Conservation (phyloP, 495 filamentous ascomycete species). For the Tuber borchii region DNA sequence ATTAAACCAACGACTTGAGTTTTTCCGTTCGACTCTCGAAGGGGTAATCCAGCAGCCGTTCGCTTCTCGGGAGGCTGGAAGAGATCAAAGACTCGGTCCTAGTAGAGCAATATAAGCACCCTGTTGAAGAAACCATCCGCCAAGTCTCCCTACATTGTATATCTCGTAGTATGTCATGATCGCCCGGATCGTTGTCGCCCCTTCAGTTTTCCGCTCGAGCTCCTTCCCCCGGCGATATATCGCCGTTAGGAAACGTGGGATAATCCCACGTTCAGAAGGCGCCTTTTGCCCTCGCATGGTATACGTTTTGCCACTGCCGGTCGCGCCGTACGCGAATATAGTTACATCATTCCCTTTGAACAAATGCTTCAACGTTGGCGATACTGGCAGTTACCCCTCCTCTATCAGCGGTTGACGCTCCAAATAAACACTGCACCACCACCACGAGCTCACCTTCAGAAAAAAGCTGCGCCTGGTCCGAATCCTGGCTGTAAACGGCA, state of each 20-base stretch:
- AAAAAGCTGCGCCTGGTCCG: conserved; percentile 79
- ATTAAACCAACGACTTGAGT: conserved; percentile 87
- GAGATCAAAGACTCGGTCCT: conserved; percentile 82
- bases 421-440: conserved; percentile 1
- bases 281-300: conserved; percentile 95
- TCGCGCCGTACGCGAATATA: conserved; percentile 92
- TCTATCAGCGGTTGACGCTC: background rate
- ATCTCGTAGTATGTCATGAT: conserved; percentile 95
- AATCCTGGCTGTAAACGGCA: conserved; percentile 73
- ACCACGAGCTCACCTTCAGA: conserved; percentile 65
- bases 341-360: conserved; percentile 92
- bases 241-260: conserved; percentile 77
- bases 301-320: conserved; percentile 93
- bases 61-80: conserved; percentile 89
- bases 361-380: conserved; percentile 75
- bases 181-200: conserved; percentile 66
- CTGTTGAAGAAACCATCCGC: background rate
- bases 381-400: conserved; percentile 46
- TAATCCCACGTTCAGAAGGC: conserved; percentile 81
- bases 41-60: conserved; percentile 71
- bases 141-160: conserved; percentile 57
- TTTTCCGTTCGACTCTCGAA: conserved; percentile 86
- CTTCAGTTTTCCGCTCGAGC: conserved; percentile 74
- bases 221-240: conserved; percentile 82
- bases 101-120: conserved; percentile 1